Base-by-base conservation (phyloP, 2,329 filamentous ascomycete genomes). In the Geosmithia flava region DNA sequence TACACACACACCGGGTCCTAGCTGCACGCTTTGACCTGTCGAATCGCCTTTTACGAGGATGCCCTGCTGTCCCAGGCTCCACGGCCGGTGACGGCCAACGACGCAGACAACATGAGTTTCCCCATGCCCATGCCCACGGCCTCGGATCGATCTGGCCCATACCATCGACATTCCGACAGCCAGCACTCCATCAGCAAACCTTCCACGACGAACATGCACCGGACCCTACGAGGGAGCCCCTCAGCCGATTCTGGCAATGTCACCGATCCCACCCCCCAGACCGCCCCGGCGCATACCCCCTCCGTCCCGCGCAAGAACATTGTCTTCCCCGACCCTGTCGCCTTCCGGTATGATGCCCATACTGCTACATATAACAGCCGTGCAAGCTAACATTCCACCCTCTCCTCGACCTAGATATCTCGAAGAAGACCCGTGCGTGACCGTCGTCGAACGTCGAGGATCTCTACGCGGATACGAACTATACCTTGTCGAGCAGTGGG, bases 401-500 rank as follows among this genome's bases (percentile, higher is more conserved):
- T 42, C 29, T 11, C 20, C 23, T 47, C 16, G 33, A 16, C 8
- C 16, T 53, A 81, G 77, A 52, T 95, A 91, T 59, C 78, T 98
- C 20, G 86, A 95, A 68, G 86, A 94, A 60, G 93, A 97, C 54
- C 72, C 81, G 1, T 79, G 77, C 5, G 89, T 88, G 3, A 74
- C 72, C 3, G 80, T 95, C 7, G 72, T 95, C 53, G 80, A 90
- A 55, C 82, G 84, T 47, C 79, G 80, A 48, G 74, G 76, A 46
- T 70, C 76, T 46, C 74, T 98, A 6, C 69, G 78, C 51, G 91
- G 91, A 54, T 97, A 96, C 66, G 90, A 97, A 63, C 74, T 91
- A 52, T 97, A 97, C 64, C 69, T 97, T 16, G 88, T 97, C 54
- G 93, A 97, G 64, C 93, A 98, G 72, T 98, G 93, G 93, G 88